Conservation (phyloP, 2,329 filamentous ascomycete species). For the Ophiosphaerella narmari region DNA sequence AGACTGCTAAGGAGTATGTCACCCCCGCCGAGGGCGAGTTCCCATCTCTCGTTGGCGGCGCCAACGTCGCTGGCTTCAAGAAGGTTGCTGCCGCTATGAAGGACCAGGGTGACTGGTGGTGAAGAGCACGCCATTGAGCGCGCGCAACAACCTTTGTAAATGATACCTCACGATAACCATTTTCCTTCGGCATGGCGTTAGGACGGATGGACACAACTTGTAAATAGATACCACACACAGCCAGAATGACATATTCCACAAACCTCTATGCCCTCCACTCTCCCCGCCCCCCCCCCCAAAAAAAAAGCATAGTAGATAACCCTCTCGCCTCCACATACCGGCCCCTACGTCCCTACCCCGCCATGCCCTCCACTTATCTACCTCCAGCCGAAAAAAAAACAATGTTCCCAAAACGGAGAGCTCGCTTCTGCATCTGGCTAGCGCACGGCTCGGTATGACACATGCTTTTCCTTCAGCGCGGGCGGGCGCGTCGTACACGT, state of each 20-base stretch:
- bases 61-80: conserved; percentile 96
- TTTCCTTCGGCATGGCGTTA: conserved; percentile 25
- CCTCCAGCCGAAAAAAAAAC: too few relatives aligned
- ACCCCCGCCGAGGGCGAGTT: conserved; percentile 78
- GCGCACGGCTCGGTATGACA: too few relatives aligned
- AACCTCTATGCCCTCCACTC: neutral
- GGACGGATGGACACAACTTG: conserved; percentile 10
- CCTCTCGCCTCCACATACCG: too few relatives aligned
- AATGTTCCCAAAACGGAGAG: too few relatives aligned
- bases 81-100: conserved; percentile 96
- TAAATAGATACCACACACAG: conserved; percentile 28
- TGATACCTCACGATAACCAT: conserved; percentile 32
- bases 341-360: too few relatives aligned
- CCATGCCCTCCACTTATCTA: too few relatives aligned
- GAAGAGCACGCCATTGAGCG: conserved; percentile 18
- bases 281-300: too few relatives aligned
- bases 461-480: too few relatives aligned
- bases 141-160: conserved; percentile 17
- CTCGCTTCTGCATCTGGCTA: too few relatives aligned
- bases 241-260: conserved; percentile 7
- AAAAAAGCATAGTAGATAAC: too few relatives aligned
- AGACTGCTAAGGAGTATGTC: conserved; percentile 89
- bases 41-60: conserved; percentile 87
- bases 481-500: too few relatives aligned
- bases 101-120: conserved; percentile 94